Evolutionary conservation across 306 rosid genomes (phyloP), one percentile per base, ranked within the genome.

Genomic region (Cotoneaster glaucophyllus): DNA sequence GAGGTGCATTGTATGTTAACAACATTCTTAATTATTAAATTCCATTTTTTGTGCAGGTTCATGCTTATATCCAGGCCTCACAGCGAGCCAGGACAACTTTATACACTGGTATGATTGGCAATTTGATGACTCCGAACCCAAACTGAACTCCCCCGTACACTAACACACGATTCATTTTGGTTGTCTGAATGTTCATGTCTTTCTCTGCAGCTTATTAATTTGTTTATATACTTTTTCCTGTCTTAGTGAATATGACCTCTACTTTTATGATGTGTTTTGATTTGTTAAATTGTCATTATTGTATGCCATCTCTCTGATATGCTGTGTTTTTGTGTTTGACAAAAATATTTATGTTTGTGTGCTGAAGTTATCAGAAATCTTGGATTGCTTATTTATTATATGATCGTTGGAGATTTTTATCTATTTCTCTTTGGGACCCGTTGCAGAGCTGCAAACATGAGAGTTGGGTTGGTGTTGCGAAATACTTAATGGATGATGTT

Each of bases 381-480:
- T 67, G 66, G 25, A 62, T 77, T 54, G 25, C 78, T 77, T 65
- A 41, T 29, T 32, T 67, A 31, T 24, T 22, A 21, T 50, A 22
- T 73, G 78, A 48, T 32, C 19, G 18, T 29, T 22, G 48, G n/a
- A 24, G 52, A 31, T 21, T 21, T 63, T n/a, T 9, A 21, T 75
- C 25, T 18, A 31, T 37, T 65, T 59, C 52, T 34, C 11, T 28
- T 1, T 53, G 28, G 82, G 53, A 21, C 29, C 84, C 82, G 77
- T 83, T 88, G 86, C 88, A 94, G 98, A 92, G 97, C 84, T 94
- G 98, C 84, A 94, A 90, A 86, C 97, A 94, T n/a, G 92, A 90
- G 84, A 89, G 96, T 77, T 94, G 97, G 98, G 77, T 81, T 69
- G 79, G 83, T 70, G 84, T 94, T 75, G 98, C 96, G 2, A 88